A percentile compares a stretch with the other conserved stretches of the same genome.
Evolutionary conservation across 2,329 filamentous ascomycete species (phyloP).

Genomic region (Trichoderma arundinaceum): DNA sequence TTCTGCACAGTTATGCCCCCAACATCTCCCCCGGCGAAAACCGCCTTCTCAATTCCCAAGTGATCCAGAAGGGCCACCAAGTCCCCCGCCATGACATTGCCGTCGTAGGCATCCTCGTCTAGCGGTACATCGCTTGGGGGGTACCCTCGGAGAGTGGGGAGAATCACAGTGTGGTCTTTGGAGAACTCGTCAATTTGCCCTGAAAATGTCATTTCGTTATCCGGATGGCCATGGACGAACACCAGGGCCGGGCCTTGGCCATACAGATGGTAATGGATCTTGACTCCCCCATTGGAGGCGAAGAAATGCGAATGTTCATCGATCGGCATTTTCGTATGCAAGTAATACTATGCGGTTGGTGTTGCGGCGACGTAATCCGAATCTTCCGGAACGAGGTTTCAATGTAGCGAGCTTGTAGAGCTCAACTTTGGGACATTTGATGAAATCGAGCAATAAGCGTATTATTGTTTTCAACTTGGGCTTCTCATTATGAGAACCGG

Average conservation of each 20-base stretch:
- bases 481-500: too few relatives aligned
- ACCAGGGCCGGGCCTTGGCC: background rate
- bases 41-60: background rate
- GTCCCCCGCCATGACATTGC: background rate
- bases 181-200: background rate
- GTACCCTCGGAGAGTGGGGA: constrained; percentile 5
- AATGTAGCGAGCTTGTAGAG: too few relatives aligned
- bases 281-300: background rate
- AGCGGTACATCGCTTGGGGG: constrained; percentile 3
- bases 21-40: constrained; percentile 1
- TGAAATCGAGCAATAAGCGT: too few relatives aligned
- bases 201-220: constrained; percentile 9
- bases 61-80: background rate
- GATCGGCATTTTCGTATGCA: too few relatives aligned
- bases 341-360: too few relatives aligned
- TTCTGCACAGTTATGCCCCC: background rate
- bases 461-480: too few relatives aligned
- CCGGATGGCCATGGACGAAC: background rate
- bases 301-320: too few relatives aligned
- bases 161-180: constrained; percentile 2
- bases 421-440: too few relatives aligned
- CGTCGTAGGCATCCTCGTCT: constrained; percentile 3
- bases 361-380: too few relatives aligned
- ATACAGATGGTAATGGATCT: constrained; percentile 1
- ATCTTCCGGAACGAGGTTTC: too few relatives aligned